Evolutionary conservation across 192 early-diverging fungal genomes (phyloP).

Genomic region (Chytriomyces sp.): DNA sequence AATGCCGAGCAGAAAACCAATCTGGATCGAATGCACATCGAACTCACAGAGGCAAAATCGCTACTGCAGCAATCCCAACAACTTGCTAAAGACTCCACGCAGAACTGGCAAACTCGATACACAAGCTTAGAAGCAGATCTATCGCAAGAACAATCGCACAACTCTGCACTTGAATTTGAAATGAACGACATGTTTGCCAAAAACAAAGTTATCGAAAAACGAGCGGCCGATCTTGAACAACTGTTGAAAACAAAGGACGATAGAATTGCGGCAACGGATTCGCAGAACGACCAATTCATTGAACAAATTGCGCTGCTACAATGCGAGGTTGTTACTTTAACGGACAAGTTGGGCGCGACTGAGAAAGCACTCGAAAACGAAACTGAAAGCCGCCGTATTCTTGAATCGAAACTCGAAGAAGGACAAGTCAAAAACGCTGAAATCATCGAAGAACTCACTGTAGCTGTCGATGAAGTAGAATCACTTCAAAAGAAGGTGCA

Average conservation of each 20-base stretch:
- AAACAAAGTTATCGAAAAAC: background rate
- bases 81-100: too few relatives aligned
- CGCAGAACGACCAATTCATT: background rate
- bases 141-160: too few relatives aligned
- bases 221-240: background rate
- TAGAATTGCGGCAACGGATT: background rate
- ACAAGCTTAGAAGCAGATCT: too few relatives aligned
- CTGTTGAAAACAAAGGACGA: background rate
- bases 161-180: background rate
- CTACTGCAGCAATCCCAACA: too few relatives aligned
- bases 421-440: background rate
- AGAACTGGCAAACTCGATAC: too few relatives aligned
- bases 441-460: constrained; percentile 4
- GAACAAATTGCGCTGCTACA: background rate
- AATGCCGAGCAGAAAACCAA: too few relatives aligned
- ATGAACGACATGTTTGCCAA: background rate
- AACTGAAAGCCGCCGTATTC: background rate
- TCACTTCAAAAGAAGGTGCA: background rate
- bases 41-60: too few relatives aligned
- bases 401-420: constrained; percentile 15
- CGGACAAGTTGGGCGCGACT: background rate
- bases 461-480: background rate
- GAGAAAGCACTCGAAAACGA: background rate
- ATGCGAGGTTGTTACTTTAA: background rate
- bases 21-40: too few relatives aligned